These are phyloP conservation scores for Mycena venus DNA, from an alignment of 768 basidiomycete species.

Conservation along the genomic window DNA sequence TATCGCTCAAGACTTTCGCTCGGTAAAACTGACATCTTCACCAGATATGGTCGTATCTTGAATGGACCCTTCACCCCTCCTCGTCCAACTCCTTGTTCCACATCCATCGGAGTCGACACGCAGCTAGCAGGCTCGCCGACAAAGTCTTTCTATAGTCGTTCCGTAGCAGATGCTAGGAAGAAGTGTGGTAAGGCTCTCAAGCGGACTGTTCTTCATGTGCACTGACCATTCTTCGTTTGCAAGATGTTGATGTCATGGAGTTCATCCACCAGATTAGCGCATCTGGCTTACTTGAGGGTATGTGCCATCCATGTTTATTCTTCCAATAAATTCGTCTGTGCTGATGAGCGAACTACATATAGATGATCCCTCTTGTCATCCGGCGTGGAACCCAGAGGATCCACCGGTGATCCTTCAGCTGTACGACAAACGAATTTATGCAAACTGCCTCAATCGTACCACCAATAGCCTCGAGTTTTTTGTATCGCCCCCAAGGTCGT, in stretches of 20 bases:
- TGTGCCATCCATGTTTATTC: background rate
- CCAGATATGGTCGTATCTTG: too few species aligned
- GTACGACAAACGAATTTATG: background rate
- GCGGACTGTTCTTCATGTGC: background rate
- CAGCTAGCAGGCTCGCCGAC: background rate
- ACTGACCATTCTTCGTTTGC: background rate
- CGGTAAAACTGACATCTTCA: too few species aligned
- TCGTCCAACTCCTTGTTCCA: too few species aligned
- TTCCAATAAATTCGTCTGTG: background rate
- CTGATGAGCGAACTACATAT: background rate
- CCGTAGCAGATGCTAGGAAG: background rate
- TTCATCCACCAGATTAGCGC: background rate
- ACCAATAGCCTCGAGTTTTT: background rate
- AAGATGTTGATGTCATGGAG: background rate
- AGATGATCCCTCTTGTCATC: background rate
- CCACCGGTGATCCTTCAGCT: background rate
- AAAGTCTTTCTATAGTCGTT: background rate
- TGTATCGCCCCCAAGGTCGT: background rate
- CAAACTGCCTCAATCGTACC: background rate
- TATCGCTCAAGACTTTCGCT: background rate
- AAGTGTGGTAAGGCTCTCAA: background rate
- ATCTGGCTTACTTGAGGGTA: background rate
- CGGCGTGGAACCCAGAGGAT: background rate
- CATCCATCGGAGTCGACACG: background rate
- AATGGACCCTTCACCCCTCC: too few species aligned